Evolutionary conservation across 352 stramenopile genomes (phyloP), one percentile per base, ranked within the genome.

Genomic region (Phytophthora quininea): DNA sequence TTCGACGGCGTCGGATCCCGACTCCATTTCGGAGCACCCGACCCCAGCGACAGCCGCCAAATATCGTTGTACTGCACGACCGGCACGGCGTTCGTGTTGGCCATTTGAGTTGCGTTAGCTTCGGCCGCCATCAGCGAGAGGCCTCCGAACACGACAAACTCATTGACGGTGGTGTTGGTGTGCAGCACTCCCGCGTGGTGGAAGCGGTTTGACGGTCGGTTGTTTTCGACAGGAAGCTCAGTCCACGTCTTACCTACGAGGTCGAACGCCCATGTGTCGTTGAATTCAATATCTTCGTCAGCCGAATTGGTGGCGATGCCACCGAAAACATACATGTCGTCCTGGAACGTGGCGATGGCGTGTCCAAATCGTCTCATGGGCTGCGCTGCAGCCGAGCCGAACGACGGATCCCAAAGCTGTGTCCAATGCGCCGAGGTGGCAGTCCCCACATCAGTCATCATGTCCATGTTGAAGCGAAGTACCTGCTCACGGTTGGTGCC

Each of bases 261-360:
- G 35, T 89, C 76, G 43, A 89, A 88, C 10, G 68, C 64, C 85
- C 85, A 93, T n/a, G 85, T 91, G 58, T 93, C 85, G n/a, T 84
- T 80, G 33, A 78, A 87, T 62, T 93, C 85, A 57, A 82, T 49
- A 50, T 89, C 80, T 62, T 86, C 67, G 6, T 74, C 67, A 4
- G 57, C 56, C 31, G 60, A 58, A 7, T 65, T 53, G 6, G 74
- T 67, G 30, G 78, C 82, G 35, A 91, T 74, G 43, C 85, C 85
- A 3, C 85, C 85, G 57, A 82, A 91, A 32, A 91, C 54, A 59
- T 89, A 92, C 33, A 93, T 57, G 10, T 64, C 61, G 56, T 93
- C 79, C 8, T 82, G 48, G 50, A 84, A 80, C 3, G 58, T 49
- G 11, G 80, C 53, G 43, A 90, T 71, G 0, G 72, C 79, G 40